These are phyloP conservation scores for Vachellia collinsii DNA, from an alignment of 306 rosid species.

Conservation along the genomic window DNA sequence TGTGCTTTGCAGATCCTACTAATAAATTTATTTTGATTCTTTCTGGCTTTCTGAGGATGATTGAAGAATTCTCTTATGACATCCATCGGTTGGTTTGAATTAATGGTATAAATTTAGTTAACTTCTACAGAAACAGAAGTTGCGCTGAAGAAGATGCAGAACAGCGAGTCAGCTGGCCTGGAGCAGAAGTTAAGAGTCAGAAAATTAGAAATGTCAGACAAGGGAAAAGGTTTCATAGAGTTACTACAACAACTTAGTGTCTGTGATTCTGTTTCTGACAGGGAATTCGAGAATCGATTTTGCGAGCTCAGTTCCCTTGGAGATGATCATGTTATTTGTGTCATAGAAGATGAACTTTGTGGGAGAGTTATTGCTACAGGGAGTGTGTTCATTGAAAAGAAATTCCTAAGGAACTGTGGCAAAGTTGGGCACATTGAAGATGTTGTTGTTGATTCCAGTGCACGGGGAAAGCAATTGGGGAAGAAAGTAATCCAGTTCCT, in stretches of 20 bases:
- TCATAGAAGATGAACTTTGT: constrained; percentile 56
- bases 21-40: not conserved
- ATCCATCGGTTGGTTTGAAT: not conserved
- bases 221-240: constrained; percentile 73
- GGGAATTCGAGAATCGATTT: constrained; percentile 71
- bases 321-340: constrained; percentile 67
- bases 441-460: constrained; percentile 71
- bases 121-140: not conserved
- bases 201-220: constrained; percentile 65
- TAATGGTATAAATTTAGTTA: not conserved
- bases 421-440: constrained; percentile 82
- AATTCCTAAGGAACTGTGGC: constrained; percentile 77
- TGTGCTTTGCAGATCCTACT: not conserved
- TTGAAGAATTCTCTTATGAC: not conserved
- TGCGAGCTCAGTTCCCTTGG: constrained; percentile 57
- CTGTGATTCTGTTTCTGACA: constrained; percentile 70
- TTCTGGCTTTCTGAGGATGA: not conserved
- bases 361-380: constrained; percentile 65
- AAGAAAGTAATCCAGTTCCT: constrained; percentile 64
- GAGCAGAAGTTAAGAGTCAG: constrained; percentile 1
- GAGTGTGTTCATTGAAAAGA: constrained; percentile 57
- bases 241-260: constrained; percentile 70
- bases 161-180: not conserved
- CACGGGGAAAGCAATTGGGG: constrained; percentile 62
- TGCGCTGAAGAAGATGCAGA: constrained; percentile 20